Percentiles rank a stretch among this genome's conserved stretches.
phyloP scores from a whole-genome alignment of 2,329 filamentous ascomycete species.

The Nemania abortiva region DNA sequence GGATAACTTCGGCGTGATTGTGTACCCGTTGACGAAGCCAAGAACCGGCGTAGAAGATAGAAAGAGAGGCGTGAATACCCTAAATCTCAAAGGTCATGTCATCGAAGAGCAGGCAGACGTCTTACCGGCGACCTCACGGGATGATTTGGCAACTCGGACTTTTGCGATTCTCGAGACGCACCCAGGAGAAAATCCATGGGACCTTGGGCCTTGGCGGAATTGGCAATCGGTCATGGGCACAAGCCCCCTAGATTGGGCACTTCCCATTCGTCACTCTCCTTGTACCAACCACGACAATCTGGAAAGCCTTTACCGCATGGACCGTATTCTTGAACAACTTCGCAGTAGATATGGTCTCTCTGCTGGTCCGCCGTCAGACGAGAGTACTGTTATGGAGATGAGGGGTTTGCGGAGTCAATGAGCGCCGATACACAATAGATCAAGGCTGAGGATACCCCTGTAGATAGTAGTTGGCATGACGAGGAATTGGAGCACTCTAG shows the following conservation, averaged over 20 bases:
- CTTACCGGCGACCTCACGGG: conserved; percentile 50
- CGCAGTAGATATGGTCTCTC: conserved; percentile 58
- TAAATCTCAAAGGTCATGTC: conserved; percentile 31
- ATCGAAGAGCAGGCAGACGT: conserved; percentile 30
- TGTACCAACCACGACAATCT: conserved; percentile 75
- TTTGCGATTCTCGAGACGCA: conserved; percentile 84
- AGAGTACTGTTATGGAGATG: conserved; percentile 50
- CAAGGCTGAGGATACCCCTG: conserved; percentile 44
- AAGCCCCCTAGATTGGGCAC: conserved; percentile 78
- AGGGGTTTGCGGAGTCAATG: conserved; percentile 42
- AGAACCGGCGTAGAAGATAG: conserved; percentile 18
- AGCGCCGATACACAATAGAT: conserved; percentile 29
- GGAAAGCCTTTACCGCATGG: conserved; percentile 76
- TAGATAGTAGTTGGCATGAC: conserved; percentile 35
- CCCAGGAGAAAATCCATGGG: conserved; percentile 86
- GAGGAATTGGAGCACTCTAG: conserved; percentile 12
- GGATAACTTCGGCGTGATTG: conserved; percentile 63
- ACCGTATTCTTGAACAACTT: conserved; percentile 69
- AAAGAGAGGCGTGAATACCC: conserved; percentile 17
- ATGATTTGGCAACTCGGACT: conserved; percentile 67
- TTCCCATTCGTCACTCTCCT: conserved; percentile 81
- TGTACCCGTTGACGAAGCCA: conserved; percentile 65
- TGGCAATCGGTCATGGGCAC: conserved; percentile 84
- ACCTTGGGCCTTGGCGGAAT: conserved; percentile 77
- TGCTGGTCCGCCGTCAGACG: conserved; percentile 39